These are phyloP conservation scores for Microstegium vimineum DNA, from an alignment of 176 grass and related monocot genomes.

Conservation along the genomic window DNA sequence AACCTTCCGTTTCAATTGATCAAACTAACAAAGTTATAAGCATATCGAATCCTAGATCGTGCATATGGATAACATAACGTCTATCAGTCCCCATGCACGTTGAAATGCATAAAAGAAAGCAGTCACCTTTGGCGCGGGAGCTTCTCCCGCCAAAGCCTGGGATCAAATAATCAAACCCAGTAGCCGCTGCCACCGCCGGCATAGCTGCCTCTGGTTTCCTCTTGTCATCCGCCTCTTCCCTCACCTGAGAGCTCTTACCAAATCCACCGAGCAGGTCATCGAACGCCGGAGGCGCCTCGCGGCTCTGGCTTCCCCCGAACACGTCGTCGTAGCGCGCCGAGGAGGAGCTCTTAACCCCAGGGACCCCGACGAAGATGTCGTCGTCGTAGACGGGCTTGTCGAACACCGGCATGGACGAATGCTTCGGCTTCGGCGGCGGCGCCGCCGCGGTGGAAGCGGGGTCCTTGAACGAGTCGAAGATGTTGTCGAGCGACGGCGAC, in stretches of 20 bases:
- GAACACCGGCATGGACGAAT: conserved; percentile 45
- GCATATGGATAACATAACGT: neutral
- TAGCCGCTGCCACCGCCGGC: neutral
- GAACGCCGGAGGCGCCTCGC: conserved; percentile 32
- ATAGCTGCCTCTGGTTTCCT: conserved; percentile 31
- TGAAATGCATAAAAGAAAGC: neutral
- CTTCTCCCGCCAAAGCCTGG: conserved; percentile 61
- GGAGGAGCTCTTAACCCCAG: conserved; percentile 49
- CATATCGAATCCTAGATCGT: neutral
- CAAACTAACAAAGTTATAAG: neutral
- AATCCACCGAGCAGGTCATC: conserved; percentile 68
- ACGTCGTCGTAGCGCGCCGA: conserved; percentile 53
- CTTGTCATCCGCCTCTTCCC: conserved; percentile 27
- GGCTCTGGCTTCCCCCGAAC: conserved; percentile 43
- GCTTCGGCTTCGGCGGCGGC: conserved; percentile 28
- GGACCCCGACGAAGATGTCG: conserved; percentile 57
- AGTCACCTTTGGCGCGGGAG: conserved; percentile 27
- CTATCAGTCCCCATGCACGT: neutral
- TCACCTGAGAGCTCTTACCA: conserved; percentile 27
- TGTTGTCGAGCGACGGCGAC: conserved; percentile 32
- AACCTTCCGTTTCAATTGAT: neutral
- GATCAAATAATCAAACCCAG: conserved; percentile 81
- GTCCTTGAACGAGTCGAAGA: conserved; percentile 48
- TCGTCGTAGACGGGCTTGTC: conserved; percentile 61
- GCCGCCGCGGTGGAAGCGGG: neutral